Base-by-base conservation (phyloP, 2,329 filamentous ascomycete genomes). In the Arachnomyces sp. region DNA sequence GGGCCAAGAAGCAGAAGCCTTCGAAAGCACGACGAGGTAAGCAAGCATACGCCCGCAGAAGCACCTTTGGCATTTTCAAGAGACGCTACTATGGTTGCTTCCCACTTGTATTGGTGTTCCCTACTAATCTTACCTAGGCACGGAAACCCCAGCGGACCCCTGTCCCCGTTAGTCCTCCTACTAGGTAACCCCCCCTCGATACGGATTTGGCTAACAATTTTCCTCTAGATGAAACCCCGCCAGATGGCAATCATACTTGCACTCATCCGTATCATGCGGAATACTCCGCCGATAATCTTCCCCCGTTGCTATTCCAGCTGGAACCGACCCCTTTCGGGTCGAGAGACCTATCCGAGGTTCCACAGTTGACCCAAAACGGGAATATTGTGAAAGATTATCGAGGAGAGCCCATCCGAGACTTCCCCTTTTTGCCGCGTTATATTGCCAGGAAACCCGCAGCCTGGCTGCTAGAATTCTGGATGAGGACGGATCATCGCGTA, bases 391-490 rank as follows among this genome's bases (percentile, higher is more conserved):
- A 13, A 7, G 47, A 48, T 30, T 33, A 34, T 16, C 37, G 49
- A 6, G 46, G 44, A 8, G 37, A 34, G 12, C 42, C 47, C 7
- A 39, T 59, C 14, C 47, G 50, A 30, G 37, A 49, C 36, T 58
- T 56, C 36, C 28, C 39, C 1, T 54, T 58, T 39, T 45, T 59
- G 2, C 57, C 56, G 5, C 46, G 51, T 4, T 55, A 54, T 38
- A 58, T 59, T 37, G 49, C 54, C 15, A 31, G 45, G n/a, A 44
- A 46, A 2, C 47, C 52, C 4, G 17, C 47, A 1, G 53, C 42
- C 5, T 59, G 57, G 57, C 44, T 59, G 1, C 40, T 59, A 29
- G 57, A 59, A 38, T 57, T 47, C 42, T 59, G 57, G 57, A 50
- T 52, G 43, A 47, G 56, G 4, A 47, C 50, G 2, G 56, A 59